These are phyloP conservation scores for Biscutella laevigata DNA, from an alignment of 441 rosid species.

Conservation along the genomic window DNA sequence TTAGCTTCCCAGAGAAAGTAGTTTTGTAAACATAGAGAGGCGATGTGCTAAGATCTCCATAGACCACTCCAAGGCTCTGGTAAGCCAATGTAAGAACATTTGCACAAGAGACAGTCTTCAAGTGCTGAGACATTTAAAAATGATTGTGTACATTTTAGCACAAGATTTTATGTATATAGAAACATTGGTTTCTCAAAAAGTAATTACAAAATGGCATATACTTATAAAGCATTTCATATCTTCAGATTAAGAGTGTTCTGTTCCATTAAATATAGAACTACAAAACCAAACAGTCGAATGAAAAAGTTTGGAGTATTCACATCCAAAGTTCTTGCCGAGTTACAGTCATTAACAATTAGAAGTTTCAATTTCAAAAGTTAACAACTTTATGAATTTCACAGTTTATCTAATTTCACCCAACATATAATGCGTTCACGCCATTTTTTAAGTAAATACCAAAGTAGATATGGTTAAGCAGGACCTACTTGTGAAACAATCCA, in stretches of 20 bases:
- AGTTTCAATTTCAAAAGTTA: constrained; percentile 8
- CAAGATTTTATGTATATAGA: neutral
- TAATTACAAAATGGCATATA: too few species aligned
- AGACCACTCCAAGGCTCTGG: constrained; percentile 73
- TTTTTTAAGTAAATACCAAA: constrained; percentile 7
- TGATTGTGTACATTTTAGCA: neutral
- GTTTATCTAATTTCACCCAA: constrained; percentile 25
- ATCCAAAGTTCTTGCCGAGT: neutral
- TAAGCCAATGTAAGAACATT: constrained; percentile 57
- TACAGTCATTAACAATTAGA: constrained; percentile 6
- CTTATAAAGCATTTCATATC: too few species aligned
- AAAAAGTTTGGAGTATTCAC: constrained; percentile 2
- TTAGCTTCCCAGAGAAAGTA: constrained; percentile 59
- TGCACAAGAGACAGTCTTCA: constrained; percentile 44
- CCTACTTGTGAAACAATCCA: constrained; percentile 22
- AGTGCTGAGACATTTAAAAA: constrained; percentile 36
- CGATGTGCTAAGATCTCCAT: constrained; percentile 62
- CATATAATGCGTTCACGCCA: constrained; percentile 18
- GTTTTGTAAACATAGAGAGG: constrained; percentile 73
- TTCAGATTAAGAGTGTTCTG: too few species aligned
- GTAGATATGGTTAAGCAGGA: constrained; percentile 21
- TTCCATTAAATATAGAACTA: neutral
- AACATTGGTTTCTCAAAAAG: neutral
- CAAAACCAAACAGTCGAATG: neutral
- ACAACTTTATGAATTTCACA: too few species aligned